Evolutionary conservation across 2,329 filamentous ascomycete genomes (phyloP).

Genomic region (Colletotrichum navitas): DNA sequence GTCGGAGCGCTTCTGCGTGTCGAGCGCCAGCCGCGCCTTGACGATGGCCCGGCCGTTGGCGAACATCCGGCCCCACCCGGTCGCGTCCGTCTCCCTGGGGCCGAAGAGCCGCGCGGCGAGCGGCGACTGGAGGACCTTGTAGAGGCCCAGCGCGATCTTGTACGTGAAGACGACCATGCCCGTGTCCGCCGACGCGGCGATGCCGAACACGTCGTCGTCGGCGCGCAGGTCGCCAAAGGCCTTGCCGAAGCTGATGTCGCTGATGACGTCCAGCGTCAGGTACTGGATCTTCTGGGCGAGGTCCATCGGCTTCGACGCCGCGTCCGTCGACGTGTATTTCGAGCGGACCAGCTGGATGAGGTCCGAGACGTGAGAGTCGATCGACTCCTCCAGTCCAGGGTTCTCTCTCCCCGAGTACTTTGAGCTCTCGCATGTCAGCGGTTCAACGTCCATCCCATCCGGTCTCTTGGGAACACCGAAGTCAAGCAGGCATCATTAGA

Average conservation of each 20-base stretch:
- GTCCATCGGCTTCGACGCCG: conserved; percentile 54
- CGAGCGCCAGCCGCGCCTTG: conserved; percentile 25
- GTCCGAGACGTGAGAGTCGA: conserved; percentile 59
- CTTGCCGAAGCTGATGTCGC: conserved; percentile 63
- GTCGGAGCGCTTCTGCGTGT: conserved; percentile 26
- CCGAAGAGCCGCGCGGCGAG: conserved; percentile 34
- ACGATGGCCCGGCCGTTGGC: conserved; percentile 43
- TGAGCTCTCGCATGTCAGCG: neutral
- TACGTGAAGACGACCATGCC: conserved; percentile 43
- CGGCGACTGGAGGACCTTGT: conserved; percentile 29
- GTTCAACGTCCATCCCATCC: neutral
- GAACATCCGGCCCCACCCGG: conserved; percentile 41
- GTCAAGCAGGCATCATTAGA: neutral
- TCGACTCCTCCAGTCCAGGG: conserved; percentile 54
- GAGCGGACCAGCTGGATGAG: conserved; percentile 58
- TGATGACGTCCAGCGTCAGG: conserved; percentile 68
- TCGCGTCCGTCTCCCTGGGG: conserved; percentile 37
- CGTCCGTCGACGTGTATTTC: conserved; percentile 57
- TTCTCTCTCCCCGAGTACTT: conserved; percentile 63
- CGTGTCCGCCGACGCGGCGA: conserved; percentile 58
- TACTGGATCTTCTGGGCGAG: conserved; percentile 61
- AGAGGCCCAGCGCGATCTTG: conserved; percentile 35
- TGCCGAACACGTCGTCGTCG: conserved; percentile 61
- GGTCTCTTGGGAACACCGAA: neutral
- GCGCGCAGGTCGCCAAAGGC: conserved; percentile 60